Base-by-base conservation (phyloP, 2,329 filamentous ascomycete genomes). In the Alternaria sp. region DNA sequence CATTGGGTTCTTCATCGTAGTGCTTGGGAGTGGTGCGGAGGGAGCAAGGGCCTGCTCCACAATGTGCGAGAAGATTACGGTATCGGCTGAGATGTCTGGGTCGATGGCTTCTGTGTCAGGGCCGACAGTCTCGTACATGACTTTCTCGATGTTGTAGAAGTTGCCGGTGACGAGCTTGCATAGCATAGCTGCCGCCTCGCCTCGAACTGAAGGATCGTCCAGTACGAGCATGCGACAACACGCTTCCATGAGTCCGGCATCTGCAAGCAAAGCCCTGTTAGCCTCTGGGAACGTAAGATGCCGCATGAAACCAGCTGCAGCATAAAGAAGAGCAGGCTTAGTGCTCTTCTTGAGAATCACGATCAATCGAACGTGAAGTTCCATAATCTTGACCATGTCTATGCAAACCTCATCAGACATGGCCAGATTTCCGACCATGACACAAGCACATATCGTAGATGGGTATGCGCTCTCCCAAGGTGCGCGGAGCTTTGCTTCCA, bases 351-450 rank as follows among this genome's bases (percentile, higher is more conserved):
- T 70, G 2, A 81, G 67, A 11, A 80, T 74, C 3, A 57, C 50
- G 43, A 74, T 69, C n/a, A 79, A 62, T 10, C 73, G 67, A 25
- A 73, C 25, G 57, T 80, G 77, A 23, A 79, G 50, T 19, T 70
- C 65, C 69, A 74, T 69, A 10, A 74, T 73, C 57, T 76, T 69
- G 36, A 80, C 77, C 75, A 81, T 77, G 15, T 75, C 64, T 15
- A 74, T 75, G 54, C 73, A 79, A 3, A 72, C 68, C 52, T 74
- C 61, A 46, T 81, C 78, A 3, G 77, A 77, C 57, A 78, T 78
- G 6, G 77, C 77, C 26, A 80, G 59, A 46, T 81, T 81, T 5
- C 78, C 79, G n/a, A 81, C 73, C 49, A 79, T 76, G 43, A 80
- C 74, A 56, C 77, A 80, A 30, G 73, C 71, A 46, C 74, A 79